A percentile compares a stretch with the other conserved stretches of the same genome.
These are phyloP conservation scores for Irpex lacteus DNA, from an alignment of 1,284 basidiomycete species.

Conservation along the genomic window DNA sequence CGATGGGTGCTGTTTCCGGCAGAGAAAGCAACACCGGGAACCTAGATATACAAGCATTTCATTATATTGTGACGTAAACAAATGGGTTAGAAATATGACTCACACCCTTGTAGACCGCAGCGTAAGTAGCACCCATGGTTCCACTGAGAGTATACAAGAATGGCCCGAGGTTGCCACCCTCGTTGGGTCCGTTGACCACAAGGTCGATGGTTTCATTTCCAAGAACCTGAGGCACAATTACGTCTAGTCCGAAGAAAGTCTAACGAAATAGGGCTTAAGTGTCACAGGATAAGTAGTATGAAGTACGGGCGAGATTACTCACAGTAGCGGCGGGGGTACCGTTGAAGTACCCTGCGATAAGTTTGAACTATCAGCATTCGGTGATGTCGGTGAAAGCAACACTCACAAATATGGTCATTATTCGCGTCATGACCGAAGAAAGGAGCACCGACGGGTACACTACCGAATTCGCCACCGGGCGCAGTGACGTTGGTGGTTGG, in stretches of 20 bases:
- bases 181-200: conserved; percentile 29
- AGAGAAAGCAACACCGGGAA: conserved; percentile 28
- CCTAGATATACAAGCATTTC: conserved; percentile 7
- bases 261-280: conserved; percentile 3
- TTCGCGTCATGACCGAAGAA: conserved; percentile 25
- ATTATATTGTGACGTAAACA: too few relatives aligned
- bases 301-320: neutral
- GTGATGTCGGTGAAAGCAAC: neutral
- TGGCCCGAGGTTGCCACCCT: conserved; percentile 26
- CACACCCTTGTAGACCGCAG: conserved; percentile 26
- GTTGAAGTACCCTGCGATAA: conserved; percentile 27
- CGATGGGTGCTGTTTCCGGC: conserved; percentile 28
- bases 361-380: neutral
- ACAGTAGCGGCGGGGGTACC: conserved; percentile 28
- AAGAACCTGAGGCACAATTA: conserved; percentile 25
- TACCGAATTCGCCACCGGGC: conserved; percentile 28
- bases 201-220: conserved; percentile 23
- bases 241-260: conserved; percentile 26
- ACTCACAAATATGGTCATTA: conserved; percentile 25
- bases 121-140: conserved; percentile 28
- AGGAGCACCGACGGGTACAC: conserved; percentile 25
- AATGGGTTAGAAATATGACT: neutral
- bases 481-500: conserved; percentile 28
- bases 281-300: neutral
- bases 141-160: conserved; percentile 28